phyloP scores from a whole-genome alignment of 129 eudicot genomes.

The Escallonia rubra region DNA sequence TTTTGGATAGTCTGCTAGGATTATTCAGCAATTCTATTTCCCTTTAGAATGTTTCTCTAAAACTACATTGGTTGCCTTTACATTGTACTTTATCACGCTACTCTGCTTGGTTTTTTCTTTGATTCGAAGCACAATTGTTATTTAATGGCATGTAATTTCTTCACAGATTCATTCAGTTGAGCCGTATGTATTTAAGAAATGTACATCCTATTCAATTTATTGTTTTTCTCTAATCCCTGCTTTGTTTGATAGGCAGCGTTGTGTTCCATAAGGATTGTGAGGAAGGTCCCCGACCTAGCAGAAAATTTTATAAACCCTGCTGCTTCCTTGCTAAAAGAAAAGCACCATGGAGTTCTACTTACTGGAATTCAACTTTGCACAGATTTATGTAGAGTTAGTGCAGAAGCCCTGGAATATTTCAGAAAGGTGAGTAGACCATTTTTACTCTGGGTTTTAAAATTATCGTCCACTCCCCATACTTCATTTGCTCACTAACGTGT shows the following conservation, averaged over 20 bases:
- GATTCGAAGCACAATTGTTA: background rate
- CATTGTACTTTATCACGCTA: background rate
- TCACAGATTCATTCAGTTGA: background rate
- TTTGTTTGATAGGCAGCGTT: constrained; percentile 71
- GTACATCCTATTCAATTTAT: background rate
- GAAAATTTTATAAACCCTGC: constrained; percentile 85
- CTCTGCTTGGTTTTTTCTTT: background rate
- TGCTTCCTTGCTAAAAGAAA: constrained; percentile 85
- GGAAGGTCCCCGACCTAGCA: constrained; percentile 91
- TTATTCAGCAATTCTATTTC: background rate
- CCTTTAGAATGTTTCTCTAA: background rate
- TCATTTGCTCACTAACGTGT: too few species aligned
- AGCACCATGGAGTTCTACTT: constrained; percentile 89
- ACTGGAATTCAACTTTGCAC: constrained; percentile 89
- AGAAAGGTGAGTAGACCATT: constrained; percentile 54
- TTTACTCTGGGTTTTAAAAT: too few species aligned
- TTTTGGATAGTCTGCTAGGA: background rate
- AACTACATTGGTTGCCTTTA: background rate
- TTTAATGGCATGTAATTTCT: constrained; percentile 3
- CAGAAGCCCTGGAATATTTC: constrained; percentile 88
- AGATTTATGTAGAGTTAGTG: constrained; percentile 70
- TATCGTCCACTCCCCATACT: too few species aligned
- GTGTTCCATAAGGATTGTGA: constrained; percentile 86
- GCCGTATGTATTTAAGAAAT: background rate
- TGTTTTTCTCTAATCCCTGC: background rate